Evolutionary conservation across 129 eudicot genomes (phyloP).

Genomic region (Artemisia tridentata): DNA sequence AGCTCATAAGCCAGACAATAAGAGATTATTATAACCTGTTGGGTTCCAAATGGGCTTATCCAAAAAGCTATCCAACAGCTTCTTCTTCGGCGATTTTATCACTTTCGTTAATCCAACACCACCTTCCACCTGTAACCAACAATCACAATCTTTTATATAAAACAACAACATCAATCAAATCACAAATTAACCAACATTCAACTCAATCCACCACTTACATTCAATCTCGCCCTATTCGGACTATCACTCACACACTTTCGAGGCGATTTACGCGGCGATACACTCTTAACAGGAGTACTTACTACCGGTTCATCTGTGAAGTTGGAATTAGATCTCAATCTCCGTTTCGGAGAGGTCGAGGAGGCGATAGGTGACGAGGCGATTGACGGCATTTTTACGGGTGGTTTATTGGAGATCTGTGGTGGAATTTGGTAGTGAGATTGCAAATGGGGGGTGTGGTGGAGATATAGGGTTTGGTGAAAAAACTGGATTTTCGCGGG

Average conservation of each 20-base stretch:
- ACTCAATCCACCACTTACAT: constrained; percentile 21
- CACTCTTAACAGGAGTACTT: constrained; percentile 23
- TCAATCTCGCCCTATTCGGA: constrained; percentile 40
- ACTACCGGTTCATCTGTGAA: constrained; percentile 18
- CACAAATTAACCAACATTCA: background rate
- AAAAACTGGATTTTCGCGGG: constrained; percentile 20
- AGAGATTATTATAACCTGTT: constrained; percentile 51
- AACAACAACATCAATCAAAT: background rate
- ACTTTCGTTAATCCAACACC: constrained; percentile 18
- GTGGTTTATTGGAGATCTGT: background rate
- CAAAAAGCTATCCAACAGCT: constrained; percentile 47
- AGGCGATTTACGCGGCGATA: constrained; percentile 66
- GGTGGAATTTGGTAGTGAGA: background rate
- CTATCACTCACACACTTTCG: constrained; percentile 52
- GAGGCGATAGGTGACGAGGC: constrained; percentile 36
- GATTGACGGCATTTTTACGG: constrained; percentile 60
- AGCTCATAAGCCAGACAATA: too few species aligned
- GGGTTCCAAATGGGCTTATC: constrained; percentile 77
- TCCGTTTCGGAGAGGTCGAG: constrained; percentile 58
- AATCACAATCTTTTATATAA: background rate
- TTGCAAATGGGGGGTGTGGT: constrained; percentile 18
- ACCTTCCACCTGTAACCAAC: constrained; percentile 19
- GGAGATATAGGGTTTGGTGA: constrained; percentile 22
- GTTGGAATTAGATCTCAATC: constrained; percentile 56
- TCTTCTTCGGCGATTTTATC: constrained; percentile 45